Evolutionary conservation across 176 grass and related monocot species (phyloP).

Genomic region (Bothriochloa decipiens): DNA sequence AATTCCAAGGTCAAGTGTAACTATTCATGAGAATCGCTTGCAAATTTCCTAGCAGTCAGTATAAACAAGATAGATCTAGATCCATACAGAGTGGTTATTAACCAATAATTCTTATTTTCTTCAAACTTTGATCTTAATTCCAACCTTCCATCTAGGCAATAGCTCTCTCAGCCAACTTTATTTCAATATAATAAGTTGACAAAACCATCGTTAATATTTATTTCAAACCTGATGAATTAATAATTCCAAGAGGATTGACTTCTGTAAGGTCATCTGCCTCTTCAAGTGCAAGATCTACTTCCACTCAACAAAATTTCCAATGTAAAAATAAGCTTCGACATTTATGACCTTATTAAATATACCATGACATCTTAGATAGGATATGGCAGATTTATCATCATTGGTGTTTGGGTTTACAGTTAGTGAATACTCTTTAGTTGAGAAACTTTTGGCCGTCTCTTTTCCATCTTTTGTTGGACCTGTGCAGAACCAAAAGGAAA

Average conservation of each 20-base stretch:
- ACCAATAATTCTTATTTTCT: background rate
- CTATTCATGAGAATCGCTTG: constrained; percentile 5
- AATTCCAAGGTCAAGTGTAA: constrained; percentile 3
- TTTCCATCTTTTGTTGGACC: constrained; percentile 46
- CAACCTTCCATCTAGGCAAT: background rate
- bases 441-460: constrained; percentile 48
- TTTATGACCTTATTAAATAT: background rate
- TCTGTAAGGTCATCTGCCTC: background rate
- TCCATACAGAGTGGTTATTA: background rate
- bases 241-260: constrained; percentile 12
- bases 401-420: constrained; percentile 42
- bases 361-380: constrained; percentile 5
- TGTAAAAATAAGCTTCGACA: background rate
- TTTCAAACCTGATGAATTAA: constrained; percentile 7
- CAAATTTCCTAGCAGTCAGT: background rate
- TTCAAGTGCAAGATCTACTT: background rate
- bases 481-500: constrained; percentile 27
- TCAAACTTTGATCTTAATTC: background rate
- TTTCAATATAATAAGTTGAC: constrained; percentile 24
- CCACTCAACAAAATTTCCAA: background rate
- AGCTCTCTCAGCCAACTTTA: background rate
- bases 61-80: constrained; percentile 16
- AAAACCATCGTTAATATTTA: constrained; percentile 8
- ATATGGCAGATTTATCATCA: constrained; percentile 8
- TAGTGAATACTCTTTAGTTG: constrained; percentile 76